Evolutionary conservation across 2,329 filamentous ascomycete species (phyloP).

Genomic region (Cladosporium oxysporum): DNA sequence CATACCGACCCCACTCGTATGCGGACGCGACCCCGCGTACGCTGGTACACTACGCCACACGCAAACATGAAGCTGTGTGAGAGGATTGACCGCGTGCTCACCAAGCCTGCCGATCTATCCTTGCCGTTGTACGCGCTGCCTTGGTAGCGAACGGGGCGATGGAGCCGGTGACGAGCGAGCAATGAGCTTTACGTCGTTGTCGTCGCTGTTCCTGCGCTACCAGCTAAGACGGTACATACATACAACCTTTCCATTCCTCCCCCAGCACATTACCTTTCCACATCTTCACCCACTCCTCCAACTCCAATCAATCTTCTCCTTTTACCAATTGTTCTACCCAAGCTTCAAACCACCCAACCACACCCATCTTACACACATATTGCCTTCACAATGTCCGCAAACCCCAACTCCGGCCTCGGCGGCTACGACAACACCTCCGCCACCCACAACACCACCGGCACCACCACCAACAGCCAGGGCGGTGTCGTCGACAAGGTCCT

Average conservation of each 20-base stretch:
- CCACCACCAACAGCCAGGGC: slow-evolving; percentile 1
- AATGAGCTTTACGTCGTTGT: background rate
- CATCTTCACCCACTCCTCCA: background rate
- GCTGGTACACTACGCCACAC: background rate
- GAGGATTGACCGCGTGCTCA: slow-evolving; percentile 6
- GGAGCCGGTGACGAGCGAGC: slow-evolving; percentile 9
- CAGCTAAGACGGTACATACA: background rate
- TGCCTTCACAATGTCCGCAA: slow-evolving; percentile 14
- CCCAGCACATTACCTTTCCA: background rate
- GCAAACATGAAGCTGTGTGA: background rate
- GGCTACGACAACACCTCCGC: slow-evolving; percentile 6
- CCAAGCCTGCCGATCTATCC: slow-evolving; percentile 4
- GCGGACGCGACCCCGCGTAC: background rate
- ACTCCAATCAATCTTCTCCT: background rate
- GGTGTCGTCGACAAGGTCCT: slow-evolving; percentile 29
- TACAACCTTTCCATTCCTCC: slow-evolving; percentile 3
- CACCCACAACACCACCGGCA: background rate
- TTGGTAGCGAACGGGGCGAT: slow-evolving; percentile 7
- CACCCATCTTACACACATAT: background rate
- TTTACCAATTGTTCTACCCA: background rate
- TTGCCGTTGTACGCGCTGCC: background rate
- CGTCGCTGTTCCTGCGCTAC: slow-evolving; percentile 1
- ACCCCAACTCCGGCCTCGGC: background rate
- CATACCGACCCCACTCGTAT: background rate
- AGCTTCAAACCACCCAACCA: background rate